Evolutionary conservation across 495 filamentous ascomycete species (phyloP), one percentile per base, ranked within the genome.

Genomic region (Xylaria telfairii): DNA sequence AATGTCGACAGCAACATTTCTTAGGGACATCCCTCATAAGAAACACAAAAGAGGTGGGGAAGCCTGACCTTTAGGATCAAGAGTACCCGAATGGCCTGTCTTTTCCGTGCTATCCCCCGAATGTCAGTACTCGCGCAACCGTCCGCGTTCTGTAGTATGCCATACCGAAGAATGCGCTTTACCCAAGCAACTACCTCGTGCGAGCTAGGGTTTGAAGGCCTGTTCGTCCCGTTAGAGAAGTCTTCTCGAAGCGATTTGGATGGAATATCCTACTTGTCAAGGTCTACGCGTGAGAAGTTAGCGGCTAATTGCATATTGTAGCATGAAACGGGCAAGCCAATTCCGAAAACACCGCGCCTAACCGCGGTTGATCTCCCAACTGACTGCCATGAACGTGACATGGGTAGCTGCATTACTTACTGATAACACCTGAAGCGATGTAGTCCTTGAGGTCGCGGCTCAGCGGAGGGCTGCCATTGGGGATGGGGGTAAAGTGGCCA

Each of bases 171-270:
- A 73, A 98, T 97, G 67, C 94, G 89, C 90, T 99, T 99, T 70
- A 98, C 90, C 96, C 96, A 99, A 66, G 96, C 94, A 75, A 99
- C 96, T 51, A 98, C 96, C 82, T 99, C 96, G 85, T 99, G 96
- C 76, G 92, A 96, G 68, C 93, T 97, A 24, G 96, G 96, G 85
- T 99, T 99, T 19, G 94, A 94, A 42, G 96, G 96, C 82, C 68
- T 70, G 19, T 70, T 59, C 19, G 49, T 57, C 51, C 19, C n/a
- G 61, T 70, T 65, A 70, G 68, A 65, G 12, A 21, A 39, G 39
- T 30, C 26, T 13, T 28, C 24, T 65, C 61, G 49, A 39, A 30
- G 39, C 39, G 39, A 39, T 54, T 5, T 28, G 24, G 28, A 1
- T 6, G 21, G 32, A 21, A 24, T 51, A 54, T 47, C 68, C 60